phyloP scores from a whole-genome alignment of 768 basidiomycete species.

The Pholiota microspora region DNA sequence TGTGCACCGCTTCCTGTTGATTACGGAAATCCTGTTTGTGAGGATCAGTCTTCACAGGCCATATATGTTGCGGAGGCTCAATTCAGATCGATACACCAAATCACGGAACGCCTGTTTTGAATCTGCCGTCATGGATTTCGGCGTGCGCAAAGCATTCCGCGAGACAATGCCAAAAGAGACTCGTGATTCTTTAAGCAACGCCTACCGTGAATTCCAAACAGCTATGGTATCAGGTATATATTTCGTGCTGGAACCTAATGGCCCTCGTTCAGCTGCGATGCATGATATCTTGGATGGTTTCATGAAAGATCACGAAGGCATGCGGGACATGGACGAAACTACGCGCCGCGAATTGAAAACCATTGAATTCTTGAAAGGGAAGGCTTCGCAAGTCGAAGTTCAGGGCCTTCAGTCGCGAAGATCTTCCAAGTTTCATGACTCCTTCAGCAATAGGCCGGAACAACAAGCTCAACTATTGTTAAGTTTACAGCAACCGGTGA shows the following conservation, averaged over 20 bases:
- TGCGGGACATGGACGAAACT: conserved; percentile 77
- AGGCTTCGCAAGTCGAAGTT: conserved; percentile 53
- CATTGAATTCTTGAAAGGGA: conserved; percentile 76
- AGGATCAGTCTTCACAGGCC: conserved; percentile 85
- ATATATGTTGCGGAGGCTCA: conserved; percentile 77
- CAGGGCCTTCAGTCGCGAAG: conserved; percentile 29
- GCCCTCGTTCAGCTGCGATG: conserved; percentile 68
- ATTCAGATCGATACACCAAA: conserved; percentile 76
- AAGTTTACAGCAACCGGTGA: conserved; percentile 41
- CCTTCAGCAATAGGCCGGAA: conserved; percentile 28
- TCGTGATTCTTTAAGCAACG: conserved; percentile 71
- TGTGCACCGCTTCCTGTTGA: conserved; percentile 83
- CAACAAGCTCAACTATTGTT: conserved; percentile 53
- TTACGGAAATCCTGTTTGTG: conserved; percentile 87
- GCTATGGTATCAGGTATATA: conserved; percentile 90
- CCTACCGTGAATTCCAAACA: conserved; percentile 85
- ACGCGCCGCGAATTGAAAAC: conserved; percentile 81
- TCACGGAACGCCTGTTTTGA: conserved; percentile 90
- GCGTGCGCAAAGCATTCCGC: conserved; percentile 70
- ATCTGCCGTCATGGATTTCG: conserved; percentile 84
- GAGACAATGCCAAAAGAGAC: conserved; percentile 60
- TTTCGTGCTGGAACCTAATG: conserved; percentile 75
- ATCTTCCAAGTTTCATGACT: conserved; percentile 24
- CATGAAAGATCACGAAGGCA: conserved; percentile 62
- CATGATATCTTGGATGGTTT: conserved; percentile 78